Conservation (phyloP, 805 yeast species). For the Wickerhamiella allomyrinae region DNA sequence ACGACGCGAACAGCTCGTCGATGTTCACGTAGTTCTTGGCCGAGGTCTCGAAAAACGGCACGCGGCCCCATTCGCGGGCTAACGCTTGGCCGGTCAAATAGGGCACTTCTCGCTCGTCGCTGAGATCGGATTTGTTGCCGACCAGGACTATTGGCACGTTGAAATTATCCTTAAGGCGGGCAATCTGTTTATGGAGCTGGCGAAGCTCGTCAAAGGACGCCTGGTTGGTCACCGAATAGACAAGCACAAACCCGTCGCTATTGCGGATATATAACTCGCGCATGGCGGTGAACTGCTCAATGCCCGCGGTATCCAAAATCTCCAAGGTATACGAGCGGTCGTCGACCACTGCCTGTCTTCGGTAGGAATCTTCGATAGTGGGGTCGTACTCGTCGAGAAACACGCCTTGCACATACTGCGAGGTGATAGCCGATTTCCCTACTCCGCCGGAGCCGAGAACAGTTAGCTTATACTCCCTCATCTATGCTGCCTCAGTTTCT, state of each 20-base stretch:
- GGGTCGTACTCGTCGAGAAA: constrained; percentile 91
- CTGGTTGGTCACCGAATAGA: constrained; percentile 68
- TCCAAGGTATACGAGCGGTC: constrained; percentile 78
- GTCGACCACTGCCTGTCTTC: constrained; percentile 78
- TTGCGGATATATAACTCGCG: constrained; percentile 55
- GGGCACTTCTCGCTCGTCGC: constrained; percentile 55
- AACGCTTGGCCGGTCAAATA: constrained; percentile 74
- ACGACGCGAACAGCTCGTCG: constrained; percentile 78
- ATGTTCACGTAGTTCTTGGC: constrained; percentile 86
- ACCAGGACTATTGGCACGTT: constrained; percentile 80
- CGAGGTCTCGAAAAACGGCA: constrained; percentile 84
- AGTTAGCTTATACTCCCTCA: constrained; percentile 68
- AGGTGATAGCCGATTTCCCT: constrained; percentile 88
- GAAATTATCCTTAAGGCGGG: constrained; percentile 61
- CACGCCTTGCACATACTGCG: constrained; percentile 80
- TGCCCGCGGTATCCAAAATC: constrained; percentile 84
- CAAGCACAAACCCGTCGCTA: constrained; percentile 81
- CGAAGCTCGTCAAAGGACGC: constrained; percentile 64
- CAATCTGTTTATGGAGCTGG: constrained; percentile 69
- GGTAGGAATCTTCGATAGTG: constrained; percentile 89
- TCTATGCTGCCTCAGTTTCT: too few species aligned
- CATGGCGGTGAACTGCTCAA: constrained; percentile 93
- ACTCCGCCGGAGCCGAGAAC: constrained; percentile 96
- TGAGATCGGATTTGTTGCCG: constrained; percentile 83
- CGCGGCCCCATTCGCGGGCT: constrained; percentile 75